These are phyloP conservation scores for Mycena latifolia DNA, from an alignment of 768 basidiomycete genomes.

Conservation along the genomic window DNA sequence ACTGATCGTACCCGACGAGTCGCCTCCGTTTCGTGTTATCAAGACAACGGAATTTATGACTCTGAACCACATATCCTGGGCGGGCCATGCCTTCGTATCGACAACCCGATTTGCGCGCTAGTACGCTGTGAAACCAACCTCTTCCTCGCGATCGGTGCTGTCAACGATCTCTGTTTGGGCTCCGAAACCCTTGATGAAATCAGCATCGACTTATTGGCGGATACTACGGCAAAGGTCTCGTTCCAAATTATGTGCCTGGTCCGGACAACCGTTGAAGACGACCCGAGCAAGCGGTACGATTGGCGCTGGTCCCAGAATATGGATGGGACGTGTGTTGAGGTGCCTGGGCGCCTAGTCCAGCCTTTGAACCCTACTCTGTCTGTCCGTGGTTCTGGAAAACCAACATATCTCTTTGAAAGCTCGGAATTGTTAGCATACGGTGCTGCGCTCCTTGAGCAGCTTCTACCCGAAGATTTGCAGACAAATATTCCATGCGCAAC, in stretches of 20 bases:
- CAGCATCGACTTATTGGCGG: no score
- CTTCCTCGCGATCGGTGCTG: slow-evolving; percentile 4
- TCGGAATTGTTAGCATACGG: not conserved
- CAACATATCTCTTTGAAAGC: slow-evolving; percentile 7
- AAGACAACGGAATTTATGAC: slow-evolving; percentile 2
- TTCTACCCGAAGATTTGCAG: not conserved
- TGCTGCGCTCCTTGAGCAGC: not conserved
- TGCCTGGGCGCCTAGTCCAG: no score
- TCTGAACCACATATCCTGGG: slow-evolving; percentile 4
- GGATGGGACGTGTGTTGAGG: no score
- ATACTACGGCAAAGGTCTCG: no score
- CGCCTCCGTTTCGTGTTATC: slow-evolving; percentile 5
- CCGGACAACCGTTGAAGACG: no score
- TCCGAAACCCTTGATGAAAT: slow-evolving; percentile 1
- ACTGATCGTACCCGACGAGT: slow-evolving; percentile 15
- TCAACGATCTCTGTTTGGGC: slow-evolving; percentile 6
- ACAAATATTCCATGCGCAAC: not conserved
- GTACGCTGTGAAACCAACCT: slow-evolving; percentile 17
- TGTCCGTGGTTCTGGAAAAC: not conserved
- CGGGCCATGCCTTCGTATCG: slow-evolving; percentile 8
- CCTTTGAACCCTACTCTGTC: no score
- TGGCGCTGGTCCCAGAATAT: no score
- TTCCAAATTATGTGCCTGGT: no score
- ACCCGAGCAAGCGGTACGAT: no score
- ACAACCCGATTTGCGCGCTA: slow-evolving; percentile 9